Conservation (phyloP, 2,329 filamentous ascomycete species). For the Epichloe scottii region DNA sequence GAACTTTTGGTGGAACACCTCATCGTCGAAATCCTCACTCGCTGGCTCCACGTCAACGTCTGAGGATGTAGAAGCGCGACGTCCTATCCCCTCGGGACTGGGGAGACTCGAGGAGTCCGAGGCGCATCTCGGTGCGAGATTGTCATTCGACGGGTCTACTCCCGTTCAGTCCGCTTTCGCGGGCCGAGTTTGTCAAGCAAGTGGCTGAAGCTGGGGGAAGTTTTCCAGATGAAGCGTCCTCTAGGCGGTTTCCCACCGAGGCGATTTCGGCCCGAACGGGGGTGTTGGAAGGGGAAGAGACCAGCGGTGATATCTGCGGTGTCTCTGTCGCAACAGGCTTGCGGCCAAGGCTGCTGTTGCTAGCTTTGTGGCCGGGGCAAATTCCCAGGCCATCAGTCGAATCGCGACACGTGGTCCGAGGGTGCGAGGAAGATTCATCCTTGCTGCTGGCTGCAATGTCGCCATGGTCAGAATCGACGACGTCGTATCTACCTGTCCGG, state of each 20-base stretch:
- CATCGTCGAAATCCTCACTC: slow-evolving; percentile 10
- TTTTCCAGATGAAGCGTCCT: not conserved
- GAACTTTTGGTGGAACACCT: slow-evolving; percentile 20
- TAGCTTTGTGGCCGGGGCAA: not conserved
- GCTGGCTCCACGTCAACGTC: not conserved
- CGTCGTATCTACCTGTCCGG: not conserved
- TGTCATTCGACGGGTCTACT: not conserved
- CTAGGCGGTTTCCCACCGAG: not conserved
- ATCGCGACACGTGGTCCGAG: not conserved
- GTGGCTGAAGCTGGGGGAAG: not conserved
- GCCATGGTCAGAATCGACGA: not conserved
- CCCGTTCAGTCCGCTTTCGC: not conserved
- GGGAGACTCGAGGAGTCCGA: not conserved
- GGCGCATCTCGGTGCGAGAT: not conserved
- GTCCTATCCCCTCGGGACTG: not conserved
- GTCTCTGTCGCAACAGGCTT: not conserved
- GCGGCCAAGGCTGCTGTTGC: not conserved
- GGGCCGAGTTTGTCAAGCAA: not conserved
- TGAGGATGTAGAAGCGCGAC: not conserved
- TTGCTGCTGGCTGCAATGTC: not conserved
- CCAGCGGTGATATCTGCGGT: too few species aligned
- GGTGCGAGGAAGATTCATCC: not conserved
- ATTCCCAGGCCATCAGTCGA: not conserved
- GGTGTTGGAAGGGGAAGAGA: too few species aligned
- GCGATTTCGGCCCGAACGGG: too few species aligned